phyloP scores from a whole-genome alignment of 2,329 filamentous ascomycete genomes.

The Claviceps digitariae region DNA sequence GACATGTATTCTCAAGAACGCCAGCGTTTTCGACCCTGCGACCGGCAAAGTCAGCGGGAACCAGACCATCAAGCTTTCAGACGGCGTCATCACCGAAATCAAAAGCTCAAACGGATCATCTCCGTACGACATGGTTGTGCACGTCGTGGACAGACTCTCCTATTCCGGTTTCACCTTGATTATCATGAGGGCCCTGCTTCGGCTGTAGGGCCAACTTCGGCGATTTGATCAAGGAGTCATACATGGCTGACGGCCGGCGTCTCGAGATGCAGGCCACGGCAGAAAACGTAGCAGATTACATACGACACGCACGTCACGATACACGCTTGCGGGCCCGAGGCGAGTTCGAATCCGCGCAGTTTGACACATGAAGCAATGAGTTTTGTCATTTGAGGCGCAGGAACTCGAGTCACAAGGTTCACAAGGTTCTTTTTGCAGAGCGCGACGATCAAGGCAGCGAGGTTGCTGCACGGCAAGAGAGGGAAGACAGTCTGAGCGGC shows the following conservation, averaged over 20 bases:
- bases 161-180: background rate
- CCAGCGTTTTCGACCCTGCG: background rate
- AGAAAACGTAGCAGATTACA: background rate
- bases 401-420: background rate
- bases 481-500: background rate
- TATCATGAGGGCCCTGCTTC: background rate
- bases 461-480: background rate
- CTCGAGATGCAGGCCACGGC: background rate
- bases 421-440: background rate
- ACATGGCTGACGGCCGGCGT: too few species aligned
- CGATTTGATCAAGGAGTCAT: background rate
- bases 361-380: background rate
- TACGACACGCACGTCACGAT: background rate
- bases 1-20: background rate
- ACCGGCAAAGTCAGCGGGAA: background rate
- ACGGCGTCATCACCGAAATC: background rate
- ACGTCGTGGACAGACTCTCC: background rate
- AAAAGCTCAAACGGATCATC: background rate
- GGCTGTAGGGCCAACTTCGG: too few species aligned
- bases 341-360: background rate
- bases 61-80: background rate
- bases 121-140: background rate
- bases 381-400: background rate
- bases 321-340: background rate
- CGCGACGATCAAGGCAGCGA: background rate